Evolutionary conservation across 176 grass and related monocot genomes (phyloP).

Genomic region (Typha latifolia): DNA sequence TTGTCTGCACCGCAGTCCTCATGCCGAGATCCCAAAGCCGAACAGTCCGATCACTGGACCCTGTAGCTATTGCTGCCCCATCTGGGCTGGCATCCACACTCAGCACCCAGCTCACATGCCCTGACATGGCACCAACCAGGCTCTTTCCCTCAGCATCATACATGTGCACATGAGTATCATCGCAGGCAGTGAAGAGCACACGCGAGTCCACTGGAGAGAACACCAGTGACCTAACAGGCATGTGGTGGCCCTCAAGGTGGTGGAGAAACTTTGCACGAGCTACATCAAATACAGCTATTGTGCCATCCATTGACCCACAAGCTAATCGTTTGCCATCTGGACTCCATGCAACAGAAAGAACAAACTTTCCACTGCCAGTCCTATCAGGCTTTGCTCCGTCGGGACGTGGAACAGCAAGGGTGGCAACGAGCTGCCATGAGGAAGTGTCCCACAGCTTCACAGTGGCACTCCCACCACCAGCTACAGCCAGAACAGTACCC

Average conservation of each 20-base stretch:
- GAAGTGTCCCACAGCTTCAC: conserved; percentile 88
- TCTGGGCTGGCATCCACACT: conserved; percentile 70
- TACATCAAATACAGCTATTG: conserved; percentile 53
- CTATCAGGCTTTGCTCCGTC: conserved; percentile 62
- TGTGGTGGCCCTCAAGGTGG: conserved; percentile 81
- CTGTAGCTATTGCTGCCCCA: conserved; percentile 55
- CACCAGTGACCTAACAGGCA: conserved; percentile 76
- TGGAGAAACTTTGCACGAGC: conserved; percentile 76
- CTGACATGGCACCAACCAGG: conserved; percentile 74
- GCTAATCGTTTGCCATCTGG: conserved; percentile 70
- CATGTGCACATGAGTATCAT: conserved; percentile 82
- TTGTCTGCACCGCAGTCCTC: conserved; percentile 66
- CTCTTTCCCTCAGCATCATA: conserved; percentile 75
- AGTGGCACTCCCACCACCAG: conserved; percentile 72
- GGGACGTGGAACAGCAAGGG: conserved; percentile 46
- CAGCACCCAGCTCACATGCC: conserved; percentile 74
- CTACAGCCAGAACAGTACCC: conserved; percentile 79
- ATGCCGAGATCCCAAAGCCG: conserved; percentile 78
- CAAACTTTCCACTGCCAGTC: conserved; percentile 62
- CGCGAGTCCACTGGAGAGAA: conserved; percentile 82
- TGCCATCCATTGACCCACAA: conserved; percentile 80
- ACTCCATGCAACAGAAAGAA: conserved; percentile 84
- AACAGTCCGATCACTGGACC: conserved; percentile 70
- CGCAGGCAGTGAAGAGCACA: conserved; percentile 67
- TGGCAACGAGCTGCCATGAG: conserved; percentile 56